Evolutionary conservation across 2,329 filamentous ascomycete species (phyloP), one percentile per base, ranked within the genome.

Genomic region (Whalleya microplaca): DNA sequence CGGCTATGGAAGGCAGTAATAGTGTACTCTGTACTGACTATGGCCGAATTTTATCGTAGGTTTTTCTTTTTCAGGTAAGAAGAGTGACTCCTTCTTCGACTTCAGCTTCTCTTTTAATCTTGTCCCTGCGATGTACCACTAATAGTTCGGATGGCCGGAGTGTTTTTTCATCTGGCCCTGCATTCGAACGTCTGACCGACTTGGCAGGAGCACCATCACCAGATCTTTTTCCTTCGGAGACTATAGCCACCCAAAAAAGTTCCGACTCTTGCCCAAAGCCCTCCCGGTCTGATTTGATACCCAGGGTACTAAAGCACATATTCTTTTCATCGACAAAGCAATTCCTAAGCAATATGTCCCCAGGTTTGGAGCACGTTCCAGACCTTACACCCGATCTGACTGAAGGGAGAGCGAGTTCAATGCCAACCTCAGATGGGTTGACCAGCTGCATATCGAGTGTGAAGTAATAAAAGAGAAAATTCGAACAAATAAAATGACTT

Each of bases 401-500:
- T 42, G 56, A 16, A 51, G 40, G 42, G 41, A 48, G 23, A n/a
- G 51, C 51, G 41, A 55, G 52, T 48, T 7, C 47, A 54, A 21
- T 54, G 56, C 63, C 61, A 56, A 58, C 63, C 47, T 48, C 45
- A 56, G 45, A 50, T 53, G 40, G 21, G 10, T 47, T 44, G 41
- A 56, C 58, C 53, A 47, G 58, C 23, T 55, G 21, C 49, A 55
- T 41, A 56, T 47, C 47, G 23, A 56, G 41, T 20, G 8, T 41
- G 23, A 16, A 16, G 51, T 43, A 48, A 32, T 49, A 45, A 46
- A 64, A 27, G 23, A n/a, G 27, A 52, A 50, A 63, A 21, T 47
- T 40, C 59, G 49, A 52, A 53, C 62, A 57, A 66, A 59, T 56
- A 64, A 62, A 67, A 64, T 56, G 53, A 86, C 91, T 93, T 87